Evolutionary conservation across 1,284 basidiomycete species (phyloP).

Genomic region (Gomphus bonarii): DNA sequence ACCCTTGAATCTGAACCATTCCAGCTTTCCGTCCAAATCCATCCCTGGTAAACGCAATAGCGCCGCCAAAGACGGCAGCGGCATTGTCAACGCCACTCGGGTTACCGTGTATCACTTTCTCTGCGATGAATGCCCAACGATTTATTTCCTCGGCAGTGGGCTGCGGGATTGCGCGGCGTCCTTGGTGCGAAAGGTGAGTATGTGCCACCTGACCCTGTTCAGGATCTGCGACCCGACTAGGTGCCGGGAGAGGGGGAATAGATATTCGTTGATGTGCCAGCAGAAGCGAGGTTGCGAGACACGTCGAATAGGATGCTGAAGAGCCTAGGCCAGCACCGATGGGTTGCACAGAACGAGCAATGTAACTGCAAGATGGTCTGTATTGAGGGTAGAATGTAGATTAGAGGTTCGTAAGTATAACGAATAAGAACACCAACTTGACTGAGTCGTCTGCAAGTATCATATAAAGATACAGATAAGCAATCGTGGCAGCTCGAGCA

Average conservation of each 20-base stretch:
- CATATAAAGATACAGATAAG: constrained; percentile 96
- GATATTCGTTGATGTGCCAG: constrained; percentile 56
- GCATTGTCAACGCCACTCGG: constrained; percentile 98
- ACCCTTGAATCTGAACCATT: constrained; percentile 83
- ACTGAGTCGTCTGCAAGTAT: constrained; percentile 45
- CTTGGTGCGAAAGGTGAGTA: constrained; percentile 52
- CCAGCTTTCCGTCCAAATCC: constrained; percentile 68
- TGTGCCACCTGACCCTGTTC: constrained; percentile 33
- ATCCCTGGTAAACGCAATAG: constrained; percentile 81
- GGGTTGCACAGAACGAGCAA: constrained; percentile 88
- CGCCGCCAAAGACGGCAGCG: constrained; percentile 89
- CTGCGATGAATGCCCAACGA: constrained; percentile 87
- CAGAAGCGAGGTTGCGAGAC: constrained; percentile 74
- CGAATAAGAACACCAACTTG: constrained; percentile 35
- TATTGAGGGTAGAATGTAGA: background rate
- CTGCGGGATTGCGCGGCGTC: constrained; percentile 50
- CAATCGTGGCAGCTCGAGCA: constrained; percentile 61
- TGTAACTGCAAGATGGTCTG: constrained; percentile 71
- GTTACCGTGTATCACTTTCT: constrained; percentile 96
- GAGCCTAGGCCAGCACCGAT: constrained; percentile 98
- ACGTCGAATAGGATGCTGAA: constrained; percentile 90
- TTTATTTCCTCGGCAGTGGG: constrained; percentile 73
- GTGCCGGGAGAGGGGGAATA: constrained; percentile 39
- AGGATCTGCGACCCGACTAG: constrained; percentile 27
- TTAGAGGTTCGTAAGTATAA: background rate